A percentile compares a stretch with the other conserved stretches of the same genome.
Evolutionary conservation across 345 rosid species (phyloP).

Genomic region (Hirschfeldia incana): DNA sequence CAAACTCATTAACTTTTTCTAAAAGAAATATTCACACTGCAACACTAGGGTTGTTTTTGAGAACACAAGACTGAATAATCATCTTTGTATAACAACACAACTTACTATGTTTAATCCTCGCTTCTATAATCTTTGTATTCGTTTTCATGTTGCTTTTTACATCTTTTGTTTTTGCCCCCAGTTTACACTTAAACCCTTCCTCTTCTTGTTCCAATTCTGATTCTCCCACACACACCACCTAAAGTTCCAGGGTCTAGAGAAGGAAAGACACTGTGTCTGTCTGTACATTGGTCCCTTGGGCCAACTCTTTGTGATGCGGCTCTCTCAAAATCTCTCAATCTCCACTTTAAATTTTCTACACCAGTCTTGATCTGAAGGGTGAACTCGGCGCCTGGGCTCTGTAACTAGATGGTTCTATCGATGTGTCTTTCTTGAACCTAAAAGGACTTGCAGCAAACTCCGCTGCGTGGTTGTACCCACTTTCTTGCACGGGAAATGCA

Average conservation of each 20-base stretch:
- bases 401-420: constrained; percentile 46
- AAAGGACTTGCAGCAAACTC: constrained; percentile 55
- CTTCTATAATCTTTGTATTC: constrained; percentile 31
- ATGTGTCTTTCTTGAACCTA: constrained; percentile 50
- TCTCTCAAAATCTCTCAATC: constrained; percentile 6
- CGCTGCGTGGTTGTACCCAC: constrained; percentile 44
- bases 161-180: not conserved
- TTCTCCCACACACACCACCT: constrained; percentile 10
- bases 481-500: constrained; percentile 49
- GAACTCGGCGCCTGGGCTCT: constrained; percentile 51
- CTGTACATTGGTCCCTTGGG: constrained; percentile 13
- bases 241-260: constrained; percentile 10
- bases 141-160: constrained; percentile 35
- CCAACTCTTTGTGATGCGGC: not conserved
- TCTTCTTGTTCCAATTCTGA: constrained; percentile 23
- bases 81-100: constrained; percentile 22
- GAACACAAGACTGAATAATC: constrained; percentile 26
- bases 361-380: constrained; percentile 58
- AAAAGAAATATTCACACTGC: constrained; percentile 18
- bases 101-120: constrained; percentile 30
- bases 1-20: constrained; percentile 1
- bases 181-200: constrained; percentile 1
- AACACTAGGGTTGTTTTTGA: not conserved
- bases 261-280: constrained; percentile 13
- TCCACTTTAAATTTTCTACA: constrained; percentile 34